phyloP scores from a whole-genome alignment of 768 basidiomycete species.

The Rhizopogon vinicolor region DNA sequence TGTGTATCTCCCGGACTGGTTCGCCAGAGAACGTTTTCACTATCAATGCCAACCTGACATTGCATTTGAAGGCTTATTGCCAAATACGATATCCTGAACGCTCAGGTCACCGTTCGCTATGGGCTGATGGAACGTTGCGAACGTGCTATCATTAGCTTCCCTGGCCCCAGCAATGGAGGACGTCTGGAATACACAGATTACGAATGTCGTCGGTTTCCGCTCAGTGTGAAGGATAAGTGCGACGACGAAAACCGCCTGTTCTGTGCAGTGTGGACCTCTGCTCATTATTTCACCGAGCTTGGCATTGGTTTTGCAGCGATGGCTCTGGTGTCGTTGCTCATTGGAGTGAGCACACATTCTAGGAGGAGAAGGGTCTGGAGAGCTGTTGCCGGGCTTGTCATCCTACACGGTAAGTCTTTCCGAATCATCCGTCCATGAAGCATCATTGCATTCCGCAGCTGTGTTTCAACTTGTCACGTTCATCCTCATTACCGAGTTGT shows the following conservation, averaged over 20 bases:
- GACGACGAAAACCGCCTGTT: constrained; percentile 51
- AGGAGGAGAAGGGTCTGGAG: constrained; percentile 74
- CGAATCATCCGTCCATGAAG: neutral
- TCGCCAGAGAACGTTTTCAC: constrained; percentile 21
- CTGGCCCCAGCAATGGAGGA: constrained; percentile 37
- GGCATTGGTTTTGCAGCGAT: constrained; percentile 59
- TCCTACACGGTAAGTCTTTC: constrained; percentile 47
- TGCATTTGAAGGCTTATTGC: constrained; percentile 36
- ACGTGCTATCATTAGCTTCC: constrained; percentile 42
- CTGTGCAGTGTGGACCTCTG: constrained; percentile 69
- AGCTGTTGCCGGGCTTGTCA: constrained; percentile 60
- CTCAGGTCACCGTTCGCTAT: constrained; percentile 47
- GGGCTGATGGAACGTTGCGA: constrained; percentile 60
- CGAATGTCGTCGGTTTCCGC: constrained; percentile 64
- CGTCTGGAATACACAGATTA: constrained; percentile 48
- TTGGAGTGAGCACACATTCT: constrained; percentile 72
- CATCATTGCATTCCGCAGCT: constrained; percentile 30
- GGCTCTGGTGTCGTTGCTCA: constrained; percentile 51
- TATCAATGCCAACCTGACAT: constrained; percentile 17
- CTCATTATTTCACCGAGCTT: constrained; percentile 61
- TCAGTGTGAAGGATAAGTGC: constrained; percentile 40
- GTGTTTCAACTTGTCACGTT: constrained; percentile 59
- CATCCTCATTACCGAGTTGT: constrained; percentile 58
- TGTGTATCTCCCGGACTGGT: constrained; percentile 61
- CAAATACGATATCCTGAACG: constrained; percentile 40